Conservation (phyloP, 805 yeast species). For the Komagataella pseudopastoris region DNA sequence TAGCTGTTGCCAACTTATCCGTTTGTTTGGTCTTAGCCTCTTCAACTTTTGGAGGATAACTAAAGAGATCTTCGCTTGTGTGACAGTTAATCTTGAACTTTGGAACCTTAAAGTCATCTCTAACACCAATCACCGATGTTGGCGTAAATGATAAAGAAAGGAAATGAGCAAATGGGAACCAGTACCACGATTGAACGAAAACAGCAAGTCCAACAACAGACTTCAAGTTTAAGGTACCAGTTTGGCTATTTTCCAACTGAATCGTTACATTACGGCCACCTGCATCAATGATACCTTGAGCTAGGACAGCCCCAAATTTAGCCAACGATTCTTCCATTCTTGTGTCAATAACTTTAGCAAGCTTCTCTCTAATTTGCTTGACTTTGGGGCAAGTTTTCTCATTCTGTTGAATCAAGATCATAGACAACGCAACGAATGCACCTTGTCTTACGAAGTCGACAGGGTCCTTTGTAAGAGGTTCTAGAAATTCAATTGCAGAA, state of each 20-base stretch:
- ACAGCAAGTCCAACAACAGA: slow-evolving; percentile 87
- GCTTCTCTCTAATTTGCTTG: slow-evolving; percentile 56
- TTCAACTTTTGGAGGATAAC: slow-evolving; percentile 81
- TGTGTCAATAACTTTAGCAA: slow-evolving; percentile 63
- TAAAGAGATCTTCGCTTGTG: slow-evolving; percentile 66
- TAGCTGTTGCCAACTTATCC: slow-evolving; percentile 86
- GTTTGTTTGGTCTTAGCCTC: slow-evolving; percentile 70
- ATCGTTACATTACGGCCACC: slow-evolving; percentile 98
- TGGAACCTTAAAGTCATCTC: slow-evolving; percentile 77
- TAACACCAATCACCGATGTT: slow-evolving; percentile 79
- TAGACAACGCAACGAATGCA: slow-evolving; percentile 81
- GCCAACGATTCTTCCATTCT: slow-evolving; percentile 96
- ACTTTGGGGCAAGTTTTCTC: slow-evolving; percentile 76
- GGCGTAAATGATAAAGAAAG: slow-evolving; percentile 85
- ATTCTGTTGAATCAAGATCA: slow-evolving; percentile 82
- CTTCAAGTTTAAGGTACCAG: slow-evolving; percentile 80
- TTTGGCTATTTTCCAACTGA: slow-evolving; percentile 74
- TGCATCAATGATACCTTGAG: slow-evolving; percentile 96
- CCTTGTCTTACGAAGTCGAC: slow-evolving; percentile 98
- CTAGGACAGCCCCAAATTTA: slow-evolving; percentile 92
- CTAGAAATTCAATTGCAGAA: slow-evolving; percentile 83
- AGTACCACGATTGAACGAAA: slow-evolving; percentile 92
- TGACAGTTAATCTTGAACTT: slow-evolving; percentile 71
- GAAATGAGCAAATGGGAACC: slow-evolving; percentile 96
- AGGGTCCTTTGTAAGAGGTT: slow-evolving; percentile 85